These are phyloP conservation scores for Xerocomellus intermedius DNA, from an alignment of 768 basidiomycete species.

Conservation along the genomic window DNA sequence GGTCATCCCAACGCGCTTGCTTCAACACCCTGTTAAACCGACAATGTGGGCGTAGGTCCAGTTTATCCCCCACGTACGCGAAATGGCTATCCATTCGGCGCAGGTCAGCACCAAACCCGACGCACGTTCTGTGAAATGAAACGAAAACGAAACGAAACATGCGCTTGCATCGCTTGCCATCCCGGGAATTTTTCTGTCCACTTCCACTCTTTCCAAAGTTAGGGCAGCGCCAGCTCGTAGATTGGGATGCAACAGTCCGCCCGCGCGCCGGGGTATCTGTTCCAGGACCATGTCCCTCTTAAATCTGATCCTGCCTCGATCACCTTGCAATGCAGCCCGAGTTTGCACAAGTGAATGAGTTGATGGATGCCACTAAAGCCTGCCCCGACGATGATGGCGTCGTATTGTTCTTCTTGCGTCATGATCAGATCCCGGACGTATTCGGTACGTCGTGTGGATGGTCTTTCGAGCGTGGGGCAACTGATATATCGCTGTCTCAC, in stretches of 20 bases:
- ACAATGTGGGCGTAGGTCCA: slow-evolving; percentile 11
- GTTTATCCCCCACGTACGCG: slow-evolving; percentile 6
- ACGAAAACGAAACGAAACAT: neutral
- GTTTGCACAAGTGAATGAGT: slow-evolving; percentile 5
- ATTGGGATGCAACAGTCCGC: slow-evolving; percentile 7
- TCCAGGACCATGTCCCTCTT: slow-evolving; percentile 17
- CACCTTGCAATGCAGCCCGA: slow-evolving; percentile 11
- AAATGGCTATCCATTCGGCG: slow-evolving; percentile 1
- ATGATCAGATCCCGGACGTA: neutral
- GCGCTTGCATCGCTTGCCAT: slow-evolving; percentile 12
- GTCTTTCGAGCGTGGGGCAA: neutral
- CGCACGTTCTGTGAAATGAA: too few relatives aligned
- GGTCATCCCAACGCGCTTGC: slow-evolving; percentile 15
- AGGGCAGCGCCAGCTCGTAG: slow-evolving; percentile 9
- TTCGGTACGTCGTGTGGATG: too few relatives aligned
- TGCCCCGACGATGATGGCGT: slow-evolving; percentile 16
- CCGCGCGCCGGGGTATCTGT: slow-evolving; percentile 14
- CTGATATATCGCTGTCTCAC: too few relatives aligned
- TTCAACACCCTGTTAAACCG: slow-evolving; percentile 13
- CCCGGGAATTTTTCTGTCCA: slow-evolving; percentile 14
- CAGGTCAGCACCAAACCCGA: neutral
- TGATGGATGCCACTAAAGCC: slow-evolving; percentile 17
- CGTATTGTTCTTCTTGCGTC: slow-evolving; percentile 4
- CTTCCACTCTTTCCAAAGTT: slow-evolving; percentile 14
- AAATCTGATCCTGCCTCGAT: slow-evolving; percentile 15